Evolutionary conservation across 441 rosid genomes (phyloP), one percentile per base, ranked within the genome.

Genomic region (Mallotus repandus): DNA sequence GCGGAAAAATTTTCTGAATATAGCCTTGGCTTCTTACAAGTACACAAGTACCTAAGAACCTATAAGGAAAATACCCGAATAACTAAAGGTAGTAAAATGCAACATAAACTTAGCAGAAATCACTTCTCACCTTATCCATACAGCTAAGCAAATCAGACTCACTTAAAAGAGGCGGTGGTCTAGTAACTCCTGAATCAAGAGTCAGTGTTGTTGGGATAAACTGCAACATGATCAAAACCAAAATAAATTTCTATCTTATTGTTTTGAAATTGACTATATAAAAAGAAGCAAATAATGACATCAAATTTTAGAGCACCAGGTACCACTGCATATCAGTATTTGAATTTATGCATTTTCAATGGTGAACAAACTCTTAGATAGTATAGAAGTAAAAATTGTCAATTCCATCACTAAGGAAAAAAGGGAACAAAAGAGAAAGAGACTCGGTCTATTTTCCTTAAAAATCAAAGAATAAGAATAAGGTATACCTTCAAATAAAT

Each of bases 101-200:
- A 19, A 65, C 53, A 59, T 10, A 62, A 56, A 62, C 49, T 54
- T 22, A 3, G 56, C 15, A 65, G 74, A 75, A 45, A 68, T 18
- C 0, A 11, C 60, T 70, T 63, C 79, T 86, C 82, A 93, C 99
- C 97, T 93, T 93, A 88, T 95, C 98, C 99, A 95, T 95, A 84
- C 97, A 90, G 81, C 87, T 84, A 77, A 95, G 81, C 74, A 95
- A 84, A 84, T 95, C 99, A 69, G 99, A 92, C 86, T 95, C 99
- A 77, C 99, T 88, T 74, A 93, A 72, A 67, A 88, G 89, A 55
- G 98, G 97, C 7, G 98, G 98, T 57, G 99, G 97, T 79, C 94
- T 89, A 22, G 99, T 93, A 48, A 91, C 85, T 75, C 97, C 95
- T 25, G 97, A 82, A 81, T 95, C 98, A 77, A 95, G 92, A 85